Percentiles rank a stretch among this genome's conserved stretches.
phyloP scores from a whole-genome alignment of 163 green algal species.

The Scenedesmus sp. region DNA sequence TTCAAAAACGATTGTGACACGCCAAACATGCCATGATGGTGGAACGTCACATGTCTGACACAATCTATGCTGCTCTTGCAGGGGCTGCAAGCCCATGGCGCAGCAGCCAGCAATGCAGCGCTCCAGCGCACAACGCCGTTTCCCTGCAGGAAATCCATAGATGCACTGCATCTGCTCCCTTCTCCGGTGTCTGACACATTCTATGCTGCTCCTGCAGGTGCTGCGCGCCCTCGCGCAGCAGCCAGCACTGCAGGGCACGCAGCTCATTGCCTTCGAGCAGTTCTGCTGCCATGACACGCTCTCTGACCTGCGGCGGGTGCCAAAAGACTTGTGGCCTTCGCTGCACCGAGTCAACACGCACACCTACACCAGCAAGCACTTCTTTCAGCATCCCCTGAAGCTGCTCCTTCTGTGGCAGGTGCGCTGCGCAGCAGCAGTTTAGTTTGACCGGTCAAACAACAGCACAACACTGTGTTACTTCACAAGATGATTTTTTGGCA shows the following conservation, averaged over 20 bases:
- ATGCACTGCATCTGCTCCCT: too few species aligned
- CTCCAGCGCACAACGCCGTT: too few species aligned
- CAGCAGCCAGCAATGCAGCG: too few species aligned
- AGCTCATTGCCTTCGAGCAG: conserved; percentile 34
- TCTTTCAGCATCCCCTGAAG: background rate
- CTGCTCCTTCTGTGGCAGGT: conserved; percentile 4
- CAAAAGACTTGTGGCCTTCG: background rate
- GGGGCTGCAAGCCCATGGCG: too few species aligned
- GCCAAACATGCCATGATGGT: too few species aligned
- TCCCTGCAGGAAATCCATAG: too few species aligned
- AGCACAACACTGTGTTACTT: background rate
- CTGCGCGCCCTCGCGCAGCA: conserved; percentile 29
- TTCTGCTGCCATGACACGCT: conserved; percentile 40
- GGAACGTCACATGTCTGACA: too few species aligned
- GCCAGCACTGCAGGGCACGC: background rate
- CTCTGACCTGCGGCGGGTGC: background rate
- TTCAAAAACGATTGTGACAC: too few species aligned
- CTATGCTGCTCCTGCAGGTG: conserved; percentile 13
- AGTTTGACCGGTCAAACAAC: background rate
- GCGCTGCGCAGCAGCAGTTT: background rate
- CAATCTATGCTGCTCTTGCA: too few species aligned
- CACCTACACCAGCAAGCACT: conserved; percentile 37
- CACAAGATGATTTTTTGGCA: too few species aligned
- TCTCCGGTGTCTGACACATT: too few species aligned
- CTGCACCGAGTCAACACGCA: conserved; percentile 30